These are phyloP conservation scores for Rhinocladiella similis DNA, from an alignment of 2,329 filamentous ascomycete species.

Conservation along the genomic window DNA sequence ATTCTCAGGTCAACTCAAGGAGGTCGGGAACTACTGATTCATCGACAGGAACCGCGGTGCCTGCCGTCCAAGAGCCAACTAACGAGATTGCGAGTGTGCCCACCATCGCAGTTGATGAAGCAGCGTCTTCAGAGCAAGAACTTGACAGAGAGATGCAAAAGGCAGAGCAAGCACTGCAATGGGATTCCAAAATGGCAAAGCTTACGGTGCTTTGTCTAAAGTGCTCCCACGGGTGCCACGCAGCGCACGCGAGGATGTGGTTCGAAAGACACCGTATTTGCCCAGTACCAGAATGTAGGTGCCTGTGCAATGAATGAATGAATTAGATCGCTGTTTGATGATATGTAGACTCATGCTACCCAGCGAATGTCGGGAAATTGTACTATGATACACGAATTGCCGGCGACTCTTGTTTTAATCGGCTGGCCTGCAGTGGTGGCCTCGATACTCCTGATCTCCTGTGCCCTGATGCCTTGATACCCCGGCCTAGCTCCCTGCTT, in stretches of 20 bases:
- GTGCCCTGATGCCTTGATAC: too few relatives aligned
- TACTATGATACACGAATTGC: too few relatives aligned
- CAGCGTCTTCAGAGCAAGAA: slow-evolving; percentile 1
- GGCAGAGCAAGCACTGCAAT: slow-evolving; percentile 17
- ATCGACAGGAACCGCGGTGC: slow-evolving; percentile 29
- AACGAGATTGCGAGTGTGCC: slow-evolving; percentile 2
- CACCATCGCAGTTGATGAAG: slow-evolving; percentile 1
- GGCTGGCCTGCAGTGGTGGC: too few relatives aligned
- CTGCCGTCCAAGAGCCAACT: neutral
- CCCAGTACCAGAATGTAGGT: slow-evolving; percentile 57
- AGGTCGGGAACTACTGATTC: slow-evolving; percentile 29
- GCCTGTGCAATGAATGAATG: slow-evolving; percentile 46
- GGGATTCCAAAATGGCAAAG: slow-evolving; percentile 50
- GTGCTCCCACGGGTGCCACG: slow-evolving; percentile 66
- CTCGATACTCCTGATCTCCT: too few relatives aligned
- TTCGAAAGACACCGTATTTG: slow-evolving; percentile 56
- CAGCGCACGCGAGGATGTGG: slow-evolving; percentile 63
- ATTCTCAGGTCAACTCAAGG: slow-evolving; percentile 32
- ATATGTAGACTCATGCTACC: too few relatives aligned
- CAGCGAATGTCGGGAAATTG: too few relatives aligned
- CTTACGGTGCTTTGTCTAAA: slow-evolving; percentile 63
- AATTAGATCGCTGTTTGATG: too few relatives aligned
- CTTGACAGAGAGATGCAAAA: slow-evolving; percentile 8
- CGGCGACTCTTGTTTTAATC: too few relatives aligned
- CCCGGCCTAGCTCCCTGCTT: neutral